phyloP scores from a whole-genome alignment of 768 basidiomycete species.

The Suillus subaureus region DNA sequence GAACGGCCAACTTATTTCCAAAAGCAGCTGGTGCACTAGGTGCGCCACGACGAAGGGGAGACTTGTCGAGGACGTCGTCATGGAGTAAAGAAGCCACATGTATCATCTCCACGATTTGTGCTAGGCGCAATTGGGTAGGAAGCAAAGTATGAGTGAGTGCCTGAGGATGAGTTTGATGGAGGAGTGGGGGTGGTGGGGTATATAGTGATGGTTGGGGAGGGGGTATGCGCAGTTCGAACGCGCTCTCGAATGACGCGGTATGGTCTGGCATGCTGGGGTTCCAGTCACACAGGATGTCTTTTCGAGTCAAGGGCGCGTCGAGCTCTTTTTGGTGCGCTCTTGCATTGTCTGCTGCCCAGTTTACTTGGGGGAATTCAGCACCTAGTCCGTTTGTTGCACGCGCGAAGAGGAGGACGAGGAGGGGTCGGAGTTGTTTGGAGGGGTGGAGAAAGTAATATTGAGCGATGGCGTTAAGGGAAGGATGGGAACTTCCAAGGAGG shows the following conservation, averaged over 20 bases:
- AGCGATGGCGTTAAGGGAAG: constrained; percentile 84
- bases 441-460: constrained; percentile 90
- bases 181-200: constrained; percentile 18
- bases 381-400: constrained; percentile 94
- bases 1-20: constrained; percentile 91
- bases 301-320: constrained; percentile 75
- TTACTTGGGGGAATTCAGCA: constrained; percentile 57
- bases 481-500: constrained; percentile 87
- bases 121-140: constrained; percentile 89
- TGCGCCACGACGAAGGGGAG: constrained; percentile 68
- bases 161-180: constrained; percentile 34
- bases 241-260: constrained; percentile 64
- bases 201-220: constrained; percentile 16
- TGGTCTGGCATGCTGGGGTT: constrained; percentile 86
- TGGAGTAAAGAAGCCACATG: constrained; percentile 94
- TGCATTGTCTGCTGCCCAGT: constrained; percentile 62
- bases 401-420: constrained; percentile 86
- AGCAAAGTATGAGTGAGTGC: constrained; percentile 44
- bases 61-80: constrained; percentile 83
- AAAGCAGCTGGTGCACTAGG: constrained; percentile 75
- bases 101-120: constrained; percentile 98
- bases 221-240: constrained; percentile 51
- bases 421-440: constrained; percentile 88
- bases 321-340: constrained; percentile 61
- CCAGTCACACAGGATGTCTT: constrained; percentile 88